Evolutionary conservation across 1,139 yeast species (phyloP), one percentile per base, ranked within the genome.

Genomic region (Protomyces pachydermus): DNA sequence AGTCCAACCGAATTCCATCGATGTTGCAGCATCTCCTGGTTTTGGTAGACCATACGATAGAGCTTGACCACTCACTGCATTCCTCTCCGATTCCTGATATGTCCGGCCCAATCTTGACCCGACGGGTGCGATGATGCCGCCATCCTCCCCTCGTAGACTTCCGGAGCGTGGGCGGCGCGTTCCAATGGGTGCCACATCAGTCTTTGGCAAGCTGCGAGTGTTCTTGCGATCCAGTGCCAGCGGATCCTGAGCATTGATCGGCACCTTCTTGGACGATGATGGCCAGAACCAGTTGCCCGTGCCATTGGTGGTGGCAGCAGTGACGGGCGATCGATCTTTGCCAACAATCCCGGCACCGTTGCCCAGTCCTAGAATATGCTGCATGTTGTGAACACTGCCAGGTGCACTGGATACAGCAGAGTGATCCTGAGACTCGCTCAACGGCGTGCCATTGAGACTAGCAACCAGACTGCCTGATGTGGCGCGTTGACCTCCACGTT

Each of bases 141-240:
- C 48, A 12, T 34, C 48, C 38, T 58, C 62, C 10, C 54, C 62
- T 10, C 56, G 56, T 4, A 58, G 12, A 2, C 56, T 50, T 10
- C 62, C 62, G 23, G 62, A 58, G 18, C 62, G 54, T 16, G 53
- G 42, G 5, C 62, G 55, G 18, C 54, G 45, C 14, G 64, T 60
- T 2, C 64, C 64, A 16, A 60, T 60, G 48, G 64, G 64, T 12
- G 64, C 64, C 23, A 60, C 58, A 46, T 60, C 64, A 10, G 54
- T 46, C 39, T 60, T 60, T 6, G 64, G 64, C 38, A 60, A 34
- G 6, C 58, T 53, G 3, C 64, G 42, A 8, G 64, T 54, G 25
- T 53, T 46, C 42, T 53, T 60, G 37, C 58, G 37, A 32, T 58
- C 62, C 35, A 58, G 56, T 3, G 62, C 62, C 42, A 58, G 55